These are phyloP conservation scores for Kondoa subrosea DNA, from an alignment of 768 basidiomycete genomes.

Conservation along the genomic window DNA sequence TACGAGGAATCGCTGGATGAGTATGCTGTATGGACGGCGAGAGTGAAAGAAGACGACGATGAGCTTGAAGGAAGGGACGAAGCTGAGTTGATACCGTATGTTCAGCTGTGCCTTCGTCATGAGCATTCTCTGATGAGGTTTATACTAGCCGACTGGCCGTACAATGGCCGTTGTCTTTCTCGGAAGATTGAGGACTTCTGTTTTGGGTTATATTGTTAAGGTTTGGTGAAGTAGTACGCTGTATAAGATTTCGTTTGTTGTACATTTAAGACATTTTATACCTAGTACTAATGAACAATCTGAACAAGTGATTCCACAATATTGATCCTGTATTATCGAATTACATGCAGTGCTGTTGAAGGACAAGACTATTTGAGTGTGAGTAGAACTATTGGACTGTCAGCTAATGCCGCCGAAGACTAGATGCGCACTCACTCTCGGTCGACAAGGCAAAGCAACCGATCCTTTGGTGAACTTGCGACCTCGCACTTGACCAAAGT, in stretches of 20 bases:
- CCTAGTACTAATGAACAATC: too few relatives aligned
- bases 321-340: too few relatives aligned
- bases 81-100: conserved; percentile 3
- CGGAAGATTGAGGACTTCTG: neutral
- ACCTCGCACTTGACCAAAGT: neutral
- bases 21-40: conserved; percentile 11
- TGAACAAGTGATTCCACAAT: too few relatives aligned
- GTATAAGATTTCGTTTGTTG: too few relatives aligned
- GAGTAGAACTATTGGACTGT: neutral
- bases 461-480: neutral
- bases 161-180: neutral
- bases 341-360: neutral
- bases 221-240: too few relatives aligned
- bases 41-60: conserved; percentile 4
- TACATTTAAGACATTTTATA: too few relatives aligned
- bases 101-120: neutral
- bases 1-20: conserved; percentile 27
- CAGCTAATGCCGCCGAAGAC: neutral
- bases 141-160: neutral
- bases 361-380: neutral
- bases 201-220: neutral
- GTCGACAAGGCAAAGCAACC: neutral
- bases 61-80: conserved; percentile 5
- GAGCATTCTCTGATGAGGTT: neutral
- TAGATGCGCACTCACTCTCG: neutral